Conservation (phyloP, 148 eudicot genomes). For the Persicaria maculosa region DNA sequence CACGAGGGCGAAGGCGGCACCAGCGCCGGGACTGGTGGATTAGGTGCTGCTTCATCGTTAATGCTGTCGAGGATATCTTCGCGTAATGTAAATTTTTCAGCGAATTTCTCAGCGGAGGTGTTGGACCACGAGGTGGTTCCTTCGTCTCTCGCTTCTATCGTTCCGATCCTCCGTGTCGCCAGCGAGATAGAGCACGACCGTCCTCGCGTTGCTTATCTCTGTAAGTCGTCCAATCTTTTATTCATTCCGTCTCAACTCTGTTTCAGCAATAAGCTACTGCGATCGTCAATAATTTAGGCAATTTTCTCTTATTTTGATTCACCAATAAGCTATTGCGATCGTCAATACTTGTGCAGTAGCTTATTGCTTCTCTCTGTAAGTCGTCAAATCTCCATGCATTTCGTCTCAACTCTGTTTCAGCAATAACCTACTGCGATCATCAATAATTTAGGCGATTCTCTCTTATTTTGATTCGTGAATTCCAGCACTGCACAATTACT, state of each 20-base stretch:
- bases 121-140: conserved; percentile 93
- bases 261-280: background rate
- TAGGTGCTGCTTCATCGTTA: conserved; percentile 3
- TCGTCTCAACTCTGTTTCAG: background rate
- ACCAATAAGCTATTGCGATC: too few relatives aligned
- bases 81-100: conserved; percentile 4
- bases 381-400: background rate
- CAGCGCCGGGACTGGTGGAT: background rate
- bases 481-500: background rate
- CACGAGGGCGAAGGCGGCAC: conserved; percentile 8
- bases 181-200: conserved; percentile 67
- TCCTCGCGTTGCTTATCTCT: conserved; percentile 94
- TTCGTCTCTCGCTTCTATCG: conserved; percentile 65
- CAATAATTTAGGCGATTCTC: background rate
- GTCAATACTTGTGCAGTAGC: too few relatives aligned
- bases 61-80: conserved; percentile 10
- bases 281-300: background rate
- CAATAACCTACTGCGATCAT: background rate
- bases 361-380: conserved; percentile 76
- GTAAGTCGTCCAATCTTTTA: conserved; percentile 23
- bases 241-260: background rate
- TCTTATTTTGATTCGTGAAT: background rate
- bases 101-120: conserved; percentile 74
- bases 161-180: conserved; percentile 88
- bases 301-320: too few relatives aligned